Conservation (phyloP, 352 stramenopile genomes). For the Phytophthora vignae region DNA sequence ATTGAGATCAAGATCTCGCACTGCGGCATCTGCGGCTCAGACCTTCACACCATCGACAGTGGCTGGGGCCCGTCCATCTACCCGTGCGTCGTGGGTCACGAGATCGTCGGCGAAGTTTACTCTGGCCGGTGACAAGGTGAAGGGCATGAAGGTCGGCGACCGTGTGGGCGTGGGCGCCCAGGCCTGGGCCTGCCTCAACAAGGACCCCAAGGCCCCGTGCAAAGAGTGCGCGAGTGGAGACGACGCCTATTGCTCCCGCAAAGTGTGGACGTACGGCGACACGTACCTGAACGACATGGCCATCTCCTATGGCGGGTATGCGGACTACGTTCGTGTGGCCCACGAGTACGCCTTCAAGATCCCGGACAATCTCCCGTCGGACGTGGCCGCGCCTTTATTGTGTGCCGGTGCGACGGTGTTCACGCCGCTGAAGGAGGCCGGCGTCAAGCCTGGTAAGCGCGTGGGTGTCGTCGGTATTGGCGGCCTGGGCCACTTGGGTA, state of each 20-base stretch:
- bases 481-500: slow-evolving; percentile 83
- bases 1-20: slow-evolving; percentile 64
- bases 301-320: slow-evolving; percentile 70
- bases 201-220: slow-evolving; percentile 61
- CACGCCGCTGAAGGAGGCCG: slow-evolving; percentile 66
- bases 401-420: slow-evolving; percentile 88
- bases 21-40: slow-evolving; percentile 26
- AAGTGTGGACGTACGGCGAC: slow-evolving; percentile 59
- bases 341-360: slow-evolving; percentile 79
- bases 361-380: slow-evolving; percentile 69
- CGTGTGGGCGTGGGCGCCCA: slow-evolving; percentile 85
- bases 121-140: slow-evolving; percentile 52
- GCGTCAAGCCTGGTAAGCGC: slow-evolving; percentile 54
- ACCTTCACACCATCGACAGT: slow-evolving; percentile 61
- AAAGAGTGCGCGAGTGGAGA: slow-evolving; percentile 58
- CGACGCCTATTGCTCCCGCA: slow-evolving; percentile 74
- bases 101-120: slow-evolving; percentile 58
- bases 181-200: slow-evolving; percentile 70
- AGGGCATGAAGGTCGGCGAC: slow-evolving; percentile 77
- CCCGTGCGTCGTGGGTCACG: slow-evolving; percentile 48
- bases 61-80: slow-evolving; percentile 55
- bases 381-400: slow-evolving; percentile 68
- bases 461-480: slow-evolving; percentile 85
- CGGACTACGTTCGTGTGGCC: slow-evolving; percentile 67
- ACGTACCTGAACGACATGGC: slow-evolving; percentile 52